These are phyloP conservation scores for Penicillium sp. DNA, from an alignment of 2,329 filamentous ascomycete genomes.

Conservation along the genomic window DNA sequence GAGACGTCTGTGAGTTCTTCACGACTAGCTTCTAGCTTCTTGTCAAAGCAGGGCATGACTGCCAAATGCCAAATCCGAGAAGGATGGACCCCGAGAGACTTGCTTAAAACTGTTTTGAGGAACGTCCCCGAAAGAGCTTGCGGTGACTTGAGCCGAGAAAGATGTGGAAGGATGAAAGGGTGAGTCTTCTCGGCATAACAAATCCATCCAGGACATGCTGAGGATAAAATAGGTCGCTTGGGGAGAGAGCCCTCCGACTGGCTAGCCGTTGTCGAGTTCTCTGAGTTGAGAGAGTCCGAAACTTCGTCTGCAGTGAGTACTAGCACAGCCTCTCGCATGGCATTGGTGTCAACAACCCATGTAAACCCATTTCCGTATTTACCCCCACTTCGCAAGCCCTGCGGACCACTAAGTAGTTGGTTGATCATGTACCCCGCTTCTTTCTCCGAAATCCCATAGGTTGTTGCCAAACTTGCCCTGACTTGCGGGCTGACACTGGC, in stretches of 20 bases:
- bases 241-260: constrained; percentile 27
- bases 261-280: constrained; percentile 11
- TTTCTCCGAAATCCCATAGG: constrained; percentile 69
- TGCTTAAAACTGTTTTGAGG: constrained; percentile 80
- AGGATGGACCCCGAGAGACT: constrained; percentile 67
- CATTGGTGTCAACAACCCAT: constrained; percentile 89
- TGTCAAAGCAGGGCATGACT: constrained; percentile 98
- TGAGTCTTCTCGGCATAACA: constrained; percentile 99
- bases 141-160: constrained; percentile 88
- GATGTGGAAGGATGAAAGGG: constrained; percentile 83
- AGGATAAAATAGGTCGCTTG: constrained; percentile 61
- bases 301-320: constrained; percentile 75
- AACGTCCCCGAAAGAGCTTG: constrained; percentile 89
- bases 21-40: constrained; percentile 93
- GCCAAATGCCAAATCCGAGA: constrained; percentile 90
- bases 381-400: constrained; percentile 68
- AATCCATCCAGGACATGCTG: constrained; percentile 95
- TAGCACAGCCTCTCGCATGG: constrained; percentile 76
- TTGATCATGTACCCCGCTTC: constrained; percentile 80
- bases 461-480: constrained; percentile 82
- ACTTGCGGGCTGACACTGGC: constrained; percentile 92
- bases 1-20: constrained; percentile 81
- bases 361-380: constrained; percentile 73
- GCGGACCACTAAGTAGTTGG: constrained; percentile 69
- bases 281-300: constrained; percentile 38